Evolutionary conservation across 2,329 filamentous ascomycete genomes (phyloP).

Genomic region (Trichoderma sp.): DNA sequence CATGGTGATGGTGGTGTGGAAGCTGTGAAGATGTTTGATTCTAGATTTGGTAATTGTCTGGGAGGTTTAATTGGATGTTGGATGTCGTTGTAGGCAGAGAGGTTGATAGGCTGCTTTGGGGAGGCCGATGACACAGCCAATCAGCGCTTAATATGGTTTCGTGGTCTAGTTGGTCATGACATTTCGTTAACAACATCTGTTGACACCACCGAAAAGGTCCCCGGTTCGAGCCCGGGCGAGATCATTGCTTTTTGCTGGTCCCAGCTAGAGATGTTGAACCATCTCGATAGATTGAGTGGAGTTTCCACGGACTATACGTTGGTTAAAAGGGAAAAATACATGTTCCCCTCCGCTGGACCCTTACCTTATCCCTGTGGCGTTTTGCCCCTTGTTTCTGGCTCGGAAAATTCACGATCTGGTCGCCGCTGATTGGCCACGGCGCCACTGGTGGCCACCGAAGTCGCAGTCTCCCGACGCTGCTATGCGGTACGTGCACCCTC

Average conservation of each 20-base stretch:
- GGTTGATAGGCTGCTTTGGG: slow-evolving; percentile 4
- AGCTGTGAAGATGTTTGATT: background rate
- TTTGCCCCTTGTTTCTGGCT: slow-evolving; percentile 13
- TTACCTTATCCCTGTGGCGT: background rate
- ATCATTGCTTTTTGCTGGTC: slow-evolving; percentile 24
- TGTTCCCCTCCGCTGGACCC: slow-evolving; percentile 16
- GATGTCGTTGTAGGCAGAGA: too few relatives aligned
- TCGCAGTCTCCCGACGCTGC: background rate
- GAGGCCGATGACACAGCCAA: background rate
- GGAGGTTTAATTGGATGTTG: background rate
- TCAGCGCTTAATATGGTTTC: slow-evolving; percentile 24
- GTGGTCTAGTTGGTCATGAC: slow-evolving; percentile 31
- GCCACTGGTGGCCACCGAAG: background rate
- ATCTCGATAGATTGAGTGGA: background rate
- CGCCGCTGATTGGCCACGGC: slow-evolving; percentile 11
- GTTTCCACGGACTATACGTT: too few relatives aligned
- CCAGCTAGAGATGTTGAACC: background rate
- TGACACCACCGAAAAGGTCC: slow-evolving; percentile 30
- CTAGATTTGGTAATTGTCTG: background rate
- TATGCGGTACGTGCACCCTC: background rate
- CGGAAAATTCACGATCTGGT: slow-evolving; percentile 19
- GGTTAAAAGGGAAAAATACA: slow-evolving; percentile 4
- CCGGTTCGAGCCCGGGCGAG: slow-evolving; percentile 29
- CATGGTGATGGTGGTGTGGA: slow-evolving; percentile 40
- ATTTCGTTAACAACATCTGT: slow-evolving; percentile 30